These are phyloP conservation scores for Sideroxylon spinosum DNA, from an alignment of 179 eudicot genomes.

Conservation along the genomic window DNA sequence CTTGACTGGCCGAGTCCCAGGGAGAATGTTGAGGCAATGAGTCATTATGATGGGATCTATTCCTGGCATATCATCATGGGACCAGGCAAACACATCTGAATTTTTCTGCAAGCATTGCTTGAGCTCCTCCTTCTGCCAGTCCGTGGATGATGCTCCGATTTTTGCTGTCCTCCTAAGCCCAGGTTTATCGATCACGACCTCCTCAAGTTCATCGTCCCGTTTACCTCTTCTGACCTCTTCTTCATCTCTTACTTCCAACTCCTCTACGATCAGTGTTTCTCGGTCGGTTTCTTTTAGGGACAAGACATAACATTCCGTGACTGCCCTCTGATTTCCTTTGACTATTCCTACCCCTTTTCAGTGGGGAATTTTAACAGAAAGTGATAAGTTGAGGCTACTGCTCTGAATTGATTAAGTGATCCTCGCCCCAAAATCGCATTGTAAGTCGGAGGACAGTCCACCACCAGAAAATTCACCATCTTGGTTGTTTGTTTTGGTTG, in stretches of 20 bases:
- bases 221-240: background rate
- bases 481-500: accelerated
- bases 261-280: background rate
- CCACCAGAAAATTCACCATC: background rate
- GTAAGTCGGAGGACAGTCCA: background rate
- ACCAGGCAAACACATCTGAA: background rate
- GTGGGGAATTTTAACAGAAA: background rate
- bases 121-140: accelerated
- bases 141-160: too few species aligned
- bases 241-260: background rate
- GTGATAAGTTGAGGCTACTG: background rate
- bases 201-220: accelerated
- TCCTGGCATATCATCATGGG: background rate
- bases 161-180: background rate
- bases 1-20: background rate
- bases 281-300: too few species aligned
- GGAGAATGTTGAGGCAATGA: background rate
- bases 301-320: background rate
- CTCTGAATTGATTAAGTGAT: background rate
- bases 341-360: too few species aligned
- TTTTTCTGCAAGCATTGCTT: background rate
- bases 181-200: too few species aligned
- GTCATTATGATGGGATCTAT: background rate
- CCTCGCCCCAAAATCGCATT: background rate
- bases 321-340: background rate